These are phyloP conservation scores for Dacryopinax spathularia DNA, from an alignment of 768 basidiomycete genomes.

Conservation along the genomic window DNA sequence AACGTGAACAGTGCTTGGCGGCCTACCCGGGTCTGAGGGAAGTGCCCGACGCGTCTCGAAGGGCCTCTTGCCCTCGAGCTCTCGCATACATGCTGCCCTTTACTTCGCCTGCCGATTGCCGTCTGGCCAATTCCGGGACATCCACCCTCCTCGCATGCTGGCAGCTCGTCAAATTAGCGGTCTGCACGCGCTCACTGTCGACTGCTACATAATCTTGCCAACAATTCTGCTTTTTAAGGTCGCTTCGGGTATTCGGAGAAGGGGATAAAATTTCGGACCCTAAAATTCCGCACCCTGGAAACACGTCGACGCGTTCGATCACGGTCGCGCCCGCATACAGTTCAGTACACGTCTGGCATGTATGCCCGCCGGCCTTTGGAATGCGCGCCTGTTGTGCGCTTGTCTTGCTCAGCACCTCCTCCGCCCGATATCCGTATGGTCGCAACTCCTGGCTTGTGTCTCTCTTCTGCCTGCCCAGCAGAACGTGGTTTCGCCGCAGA, in stretches of 20 bases:
- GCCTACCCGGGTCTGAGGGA: too few species aligned
- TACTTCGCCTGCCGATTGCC: too few species aligned
- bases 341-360: not conserved
- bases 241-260: not conserved
- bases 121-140: too few species aligned
- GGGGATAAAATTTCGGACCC: not conserved
- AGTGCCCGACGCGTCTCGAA: too few species aligned
- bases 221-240: not conserved
- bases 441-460: too few species aligned
- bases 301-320: not conserved
- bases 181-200: not conserved
- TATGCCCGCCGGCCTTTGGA: not conserved
- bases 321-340: not conserved
- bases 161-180: too few species aligned
- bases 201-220: not conserved
- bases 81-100: too few species aligned
- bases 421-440: not conserved
- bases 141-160: too few species aligned
- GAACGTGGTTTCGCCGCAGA: not conserved
- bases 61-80: too few species aligned
- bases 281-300: not conserved
- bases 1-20: not conserved
- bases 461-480: not conserved
- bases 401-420: not conserved
- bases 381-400: not conserved